These are phyloP conservation scores for Euphorbia tirucalli DNA, from an alignment of 345 rosid species.

Conservation along the genomic window DNA sequence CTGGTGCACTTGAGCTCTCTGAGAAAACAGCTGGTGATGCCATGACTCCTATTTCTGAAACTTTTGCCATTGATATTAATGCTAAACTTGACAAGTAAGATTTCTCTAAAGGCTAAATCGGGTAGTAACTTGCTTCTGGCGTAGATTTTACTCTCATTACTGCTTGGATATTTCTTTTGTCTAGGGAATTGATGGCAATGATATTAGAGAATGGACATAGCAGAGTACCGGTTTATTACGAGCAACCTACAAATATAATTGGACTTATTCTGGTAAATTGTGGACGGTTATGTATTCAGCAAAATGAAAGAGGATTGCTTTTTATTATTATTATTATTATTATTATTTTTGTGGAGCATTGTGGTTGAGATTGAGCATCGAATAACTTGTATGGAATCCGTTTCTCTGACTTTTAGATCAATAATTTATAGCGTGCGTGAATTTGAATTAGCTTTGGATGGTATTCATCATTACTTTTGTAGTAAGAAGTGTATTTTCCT, in stretches of 20 bases:
- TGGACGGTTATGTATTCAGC: background rate
- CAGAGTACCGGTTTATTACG: slow-evolving; percentile 94
- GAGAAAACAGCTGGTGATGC: slow-evolving; percentile 87
- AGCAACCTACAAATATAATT: slow-evolving; percentile 82
- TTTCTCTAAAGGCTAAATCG: slow-evolving; percentile 13
- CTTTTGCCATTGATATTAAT: slow-evolving; percentile 79
- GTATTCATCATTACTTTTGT: background rate
- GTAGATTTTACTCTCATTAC: slow-evolving; percentile 12
- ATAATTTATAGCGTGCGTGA: background rate
- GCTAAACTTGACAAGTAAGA: slow-evolving; percentile 74
- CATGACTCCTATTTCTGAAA: slow-evolving; percentile 83
- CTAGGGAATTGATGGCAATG: slow-evolving; percentile 71
- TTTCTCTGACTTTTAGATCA: too few relatives aligned
- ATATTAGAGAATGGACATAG: slow-evolving; percentile 97
- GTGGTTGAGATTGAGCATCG: background rate
- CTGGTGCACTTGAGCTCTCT: slow-evolving; percentile 92
- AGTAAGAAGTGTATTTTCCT: background rate
- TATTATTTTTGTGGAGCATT: background rate
- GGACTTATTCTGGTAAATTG: slow-evolving; percentile 78
- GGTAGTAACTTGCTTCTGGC: slow-evolving; percentile 15
- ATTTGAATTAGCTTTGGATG: background rate
- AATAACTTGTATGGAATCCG: background rate
- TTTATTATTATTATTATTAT: background rate
- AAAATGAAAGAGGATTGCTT: background rate
- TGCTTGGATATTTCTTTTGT: slow-evolving; percentile 20